Evolutionary conservation across 805 yeast species (phyloP), one percentile per base, ranked within the genome.

Genomic region (Blastobotrys terrestris): DNA sequence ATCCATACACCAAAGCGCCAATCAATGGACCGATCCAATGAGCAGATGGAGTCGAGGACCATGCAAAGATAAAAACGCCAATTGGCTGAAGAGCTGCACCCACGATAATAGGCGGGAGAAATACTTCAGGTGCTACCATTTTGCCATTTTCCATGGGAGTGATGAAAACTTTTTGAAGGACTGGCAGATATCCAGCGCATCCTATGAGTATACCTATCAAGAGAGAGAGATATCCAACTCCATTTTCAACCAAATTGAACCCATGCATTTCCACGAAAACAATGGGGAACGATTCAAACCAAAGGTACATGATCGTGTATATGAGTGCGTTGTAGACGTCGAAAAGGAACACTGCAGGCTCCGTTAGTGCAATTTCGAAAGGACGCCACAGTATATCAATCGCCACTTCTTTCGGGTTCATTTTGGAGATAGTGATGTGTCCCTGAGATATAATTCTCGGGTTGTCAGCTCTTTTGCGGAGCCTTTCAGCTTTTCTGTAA

Each of bases 241-340:
- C 79, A 14, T 64, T 56, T 49, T 74, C 77, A 41, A 78, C 66
- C 40, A 70, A 58, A 5, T 77, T 71, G 63, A 80, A 81, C 20
- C 67, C 60, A 55, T 77, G 69, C 18, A 67, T 60, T 2, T 71
- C 75, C 3, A 54, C 46, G 52, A 75, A 80, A 1, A 77, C 78
- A 44, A 79, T 69, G 6, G 85, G 84, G 63, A 78, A 77, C 11
- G 79, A 79, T 63, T 80, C 84, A 60, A 79, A 78, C 72, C 79
- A 80, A 14, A 76, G 59, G 60, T 79, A 80, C 54, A 76, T 55
- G 35, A 75, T 65, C 45, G 81, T 76, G 60, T 80, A 80, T 13
- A 73, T 66, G 48, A 79, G 55, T 0, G 80, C 80, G 56, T 74
- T 67, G 62, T 77, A 78, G 20, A 73, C 31, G 61, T 79, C 73